Evolutionary conservation across 495 filamentous ascomycete species (phyloP), one percentile per base, ranked within the genome.

Genomic region (Xylaria flabelliformis): DNA sequence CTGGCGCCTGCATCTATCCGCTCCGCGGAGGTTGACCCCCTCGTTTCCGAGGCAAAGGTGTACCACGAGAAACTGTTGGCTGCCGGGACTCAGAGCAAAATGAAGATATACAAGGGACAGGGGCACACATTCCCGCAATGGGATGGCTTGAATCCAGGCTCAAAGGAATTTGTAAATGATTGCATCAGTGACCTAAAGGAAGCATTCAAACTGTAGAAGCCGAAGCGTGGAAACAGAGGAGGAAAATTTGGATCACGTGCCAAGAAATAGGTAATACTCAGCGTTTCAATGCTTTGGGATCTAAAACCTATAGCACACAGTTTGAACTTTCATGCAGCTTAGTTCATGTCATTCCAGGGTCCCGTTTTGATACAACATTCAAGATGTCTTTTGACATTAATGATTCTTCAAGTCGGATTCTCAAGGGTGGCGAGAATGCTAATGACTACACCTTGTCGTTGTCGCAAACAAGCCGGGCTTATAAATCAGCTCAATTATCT

Each of bases 91-190:
- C 64, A 70, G 42, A 83, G 81, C 64, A 78, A 71, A 26, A 63
- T 81, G 17, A 82, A 80, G 69, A 70, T 83, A 39, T 83, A 83
- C 53, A 74, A 80, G 70, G 81, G 81, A 1, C 74, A 76, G 62
- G 78, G 80, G 19, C 81, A 83, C 72, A 79, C 81, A 3, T 83
- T 83, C 67, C 73, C 71, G 26, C 80, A 82, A 13, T 82, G 80
- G 81, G 79, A 82, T 58, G 81, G 77, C 19, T 61, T 59, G 56
- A 78, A 78, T 29, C 76, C 80, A 1, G 72, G 70, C 3, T 74
- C 78, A 12, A 80, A 74, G 39, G 78, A 80, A 51, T 82, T 78
- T 69, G 74, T 82, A 13, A 65, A 70, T 34, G 79, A 82, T 64
- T 81, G 79, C 55, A 71, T 80, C 19, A 46, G 50, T 36, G 79